Evolutionary conservation across 371 early-diverging fungal species (phyloP).

Genomic region (Synchytrium microbalum): DNA sequence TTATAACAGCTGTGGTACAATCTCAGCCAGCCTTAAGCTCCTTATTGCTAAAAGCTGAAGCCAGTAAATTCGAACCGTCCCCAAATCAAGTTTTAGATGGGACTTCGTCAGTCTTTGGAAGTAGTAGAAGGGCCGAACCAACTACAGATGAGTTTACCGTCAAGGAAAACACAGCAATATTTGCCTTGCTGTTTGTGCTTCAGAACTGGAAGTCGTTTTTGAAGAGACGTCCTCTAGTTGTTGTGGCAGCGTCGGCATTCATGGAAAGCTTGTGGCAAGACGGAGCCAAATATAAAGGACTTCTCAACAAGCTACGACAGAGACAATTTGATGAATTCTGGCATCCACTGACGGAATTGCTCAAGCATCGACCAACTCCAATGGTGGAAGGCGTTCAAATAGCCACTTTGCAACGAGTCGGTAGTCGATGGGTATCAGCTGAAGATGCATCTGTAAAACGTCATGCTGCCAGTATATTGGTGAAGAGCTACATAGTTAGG

Average conservation of each 20-base stretch:
- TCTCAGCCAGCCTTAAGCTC: constrained; percentile 36
- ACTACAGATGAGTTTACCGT: background rate
- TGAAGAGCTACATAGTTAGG: background rate
- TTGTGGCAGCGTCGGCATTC: constrained; percentile 21
- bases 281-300: constrained; percentile 19
- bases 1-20: constrained; percentile 25
- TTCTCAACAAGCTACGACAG: background rate
- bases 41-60: constrained; percentile 18
- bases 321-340: background rate
- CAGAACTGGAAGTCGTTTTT: constrained; percentile 13
- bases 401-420: background rate
- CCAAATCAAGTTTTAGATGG: background rate
- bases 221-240: constrained; percentile 8
- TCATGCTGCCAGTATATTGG: background rate
- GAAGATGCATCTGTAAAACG: background rate
- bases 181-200: background rate
- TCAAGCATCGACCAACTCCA: background rate
- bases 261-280: constrained; percentile 26
- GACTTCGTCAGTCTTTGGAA: background rate
- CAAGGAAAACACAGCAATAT: background rate
- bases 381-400: background rate
- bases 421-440: too few relatives aligned
- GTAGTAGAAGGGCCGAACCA: background rate
- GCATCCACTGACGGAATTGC: background rate
- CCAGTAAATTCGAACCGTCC: background rate